These are phyloP conservation scores for Aureobasidium sp. DNA, from an alignment of 2,329 filamentous ascomycete species.

Conservation along the genomic window DNA sequence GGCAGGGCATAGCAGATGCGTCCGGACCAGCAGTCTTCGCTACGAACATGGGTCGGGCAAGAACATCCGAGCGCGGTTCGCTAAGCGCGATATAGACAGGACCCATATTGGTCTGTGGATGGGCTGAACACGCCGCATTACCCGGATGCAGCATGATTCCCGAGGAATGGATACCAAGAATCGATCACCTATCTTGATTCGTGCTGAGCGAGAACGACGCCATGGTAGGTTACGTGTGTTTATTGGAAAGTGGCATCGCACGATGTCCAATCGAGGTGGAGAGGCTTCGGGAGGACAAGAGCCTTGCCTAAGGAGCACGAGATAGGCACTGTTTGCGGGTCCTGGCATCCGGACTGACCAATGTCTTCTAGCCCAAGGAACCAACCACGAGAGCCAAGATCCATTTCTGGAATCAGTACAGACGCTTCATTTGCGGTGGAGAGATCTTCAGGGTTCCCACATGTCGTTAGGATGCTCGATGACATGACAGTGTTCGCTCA, in stretches of 20 bases:
- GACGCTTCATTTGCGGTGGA: neutral
- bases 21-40: neutral
- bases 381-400: neutral
- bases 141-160: neutral
- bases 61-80: neutral
- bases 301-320: neutral
- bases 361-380: neutral
- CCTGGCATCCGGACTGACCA: neutral
- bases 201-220: neutral
- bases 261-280: neutral
- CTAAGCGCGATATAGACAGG: slow-evolving; percentile 8
- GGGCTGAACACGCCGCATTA: neutral
- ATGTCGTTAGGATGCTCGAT: neutral
- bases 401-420: neutral
- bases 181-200: neutral
- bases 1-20: neutral
- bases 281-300: neutral
- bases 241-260: slow-evolving; percentile 6
- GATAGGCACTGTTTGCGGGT: neutral
- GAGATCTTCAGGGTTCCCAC: slow-evolving; percentile 7
- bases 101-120: slow-evolving; percentile 7
- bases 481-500: neutral
- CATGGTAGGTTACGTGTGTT: slow-evolving; percentile 3
- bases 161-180: slow-evolving; percentile 4
- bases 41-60: neutral